Base-by-base conservation (phyloP, 2,329 filamentous ascomycete species). In the Colletotrichum tropicale region DNA sequence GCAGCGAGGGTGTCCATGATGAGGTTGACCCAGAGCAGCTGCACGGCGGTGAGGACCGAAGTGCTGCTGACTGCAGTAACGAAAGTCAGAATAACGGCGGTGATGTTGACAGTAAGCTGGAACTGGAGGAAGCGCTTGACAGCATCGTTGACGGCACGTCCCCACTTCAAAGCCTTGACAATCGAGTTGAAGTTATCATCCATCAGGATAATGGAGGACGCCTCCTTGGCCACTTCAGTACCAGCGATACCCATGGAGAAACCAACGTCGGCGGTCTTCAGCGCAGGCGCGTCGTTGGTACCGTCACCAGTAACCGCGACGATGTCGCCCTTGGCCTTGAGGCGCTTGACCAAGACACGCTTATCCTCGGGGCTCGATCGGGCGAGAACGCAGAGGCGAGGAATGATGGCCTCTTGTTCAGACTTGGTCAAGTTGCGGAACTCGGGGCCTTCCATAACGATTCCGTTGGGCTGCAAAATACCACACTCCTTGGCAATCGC, bases 1-100 rank as follows among this genome's bases (percentile, higher is more conserved):
- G 96, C 96, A 28, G 96, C 96, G 76, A 98, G 95, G 0, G 96
- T 98, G 81, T 98, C 96, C 96, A 98, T 98, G 86, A 98, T 98
- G 80, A 98, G 88, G 81, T 98, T 98, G 81, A 98, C 95, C 96
- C 96, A 98, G 34, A 98, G 92, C 80, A 98, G 91, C 85, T 98
- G 96, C 30, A 98, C 96, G 13, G 96, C 96, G 3, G 92, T 97
- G 71, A 98, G 87, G 30, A 98, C 96, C 64, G 95, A 95, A 65
- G 88, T 83, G 1, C 83, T 82, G 83, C 90, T 96, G 12, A 98
- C 94, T 36, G 96, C 94, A 15, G 95, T 96, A 75, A 98, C 93
- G 81, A 98, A 98, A 0, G 96, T 97, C 70, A 98, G 89, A 21
- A 94, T 84, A 61, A 98, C 96, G 48, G 96, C 96, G 10, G 96